Evolutionary conservation across 805 yeast genomes (phyloP), one percentile per base, ranked within the genome.

Genomic region (Hanseniaspora lindneri): DNA sequence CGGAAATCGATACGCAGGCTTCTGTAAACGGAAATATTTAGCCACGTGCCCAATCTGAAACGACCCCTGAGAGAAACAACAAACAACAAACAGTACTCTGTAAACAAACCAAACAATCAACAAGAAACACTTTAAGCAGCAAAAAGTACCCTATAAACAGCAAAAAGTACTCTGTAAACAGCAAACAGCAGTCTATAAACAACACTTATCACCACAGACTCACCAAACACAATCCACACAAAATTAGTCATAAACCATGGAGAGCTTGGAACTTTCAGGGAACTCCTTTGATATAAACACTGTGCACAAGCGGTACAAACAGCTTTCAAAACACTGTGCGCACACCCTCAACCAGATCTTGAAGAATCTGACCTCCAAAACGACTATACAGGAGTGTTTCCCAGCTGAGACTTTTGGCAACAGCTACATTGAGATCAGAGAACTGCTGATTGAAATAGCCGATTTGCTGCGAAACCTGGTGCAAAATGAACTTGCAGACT

Each of bases 301-400:
- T 8, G 13, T 33, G 0, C 43, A 46, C 24, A 46, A 46, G 24
- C 37, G 49, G 39, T 46, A 32, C 33, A 20, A 9, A 2, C 30
- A 20, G 11, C 49, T 46, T 2, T 17, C 25, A 17, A 25, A 25
- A 16, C 41, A 46, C 14, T 46, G 49, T 14, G 49, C 37, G 11
- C 7, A 20, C 25, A 46, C 41, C 13, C 21, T 46, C 7, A 34
- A 28, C 16, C 25, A 35, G 4, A 36, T 46, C 6, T 32, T 46
- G 21, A 46, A 33, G 14, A 46, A 34, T 13, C 32, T 46, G 10
- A 30, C 42, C 13, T 46, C 49, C 1, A 46, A 46, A 19, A 46
- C 34, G n/a, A 28, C 39, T 16, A 39, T 46, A 5, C 33, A 46
- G 23, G 27, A 29, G 5, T 46, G 49, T 19, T 46, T 46, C 20